Evolutionary conservation across 257 asterid genomes (phyloP), one percentile per base, ranked within the genome.

Genomic region (Ligustrum vulgare): DNA sequence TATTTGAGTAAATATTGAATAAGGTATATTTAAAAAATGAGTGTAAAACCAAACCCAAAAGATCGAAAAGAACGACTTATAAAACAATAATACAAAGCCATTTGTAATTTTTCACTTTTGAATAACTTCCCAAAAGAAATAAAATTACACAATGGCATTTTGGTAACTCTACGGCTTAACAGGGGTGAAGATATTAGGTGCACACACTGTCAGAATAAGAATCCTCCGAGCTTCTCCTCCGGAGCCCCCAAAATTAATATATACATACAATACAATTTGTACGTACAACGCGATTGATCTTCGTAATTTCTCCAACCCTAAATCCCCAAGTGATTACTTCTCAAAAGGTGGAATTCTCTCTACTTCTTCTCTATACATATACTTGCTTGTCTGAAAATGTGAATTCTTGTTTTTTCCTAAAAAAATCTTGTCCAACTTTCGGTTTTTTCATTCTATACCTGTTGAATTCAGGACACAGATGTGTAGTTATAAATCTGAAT

Each of bases 291-390:
- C 36, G 71, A 74, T 74, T 82, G 82, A 76, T 72, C 75, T 75
- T 72, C 74, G 66, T 58, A 65, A 67, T 70, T 31, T 65, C 78
- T 36, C 67, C 12, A 31, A 43, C 35, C 39, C 62, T 74, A 39
- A 43, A 43, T 12, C 62, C 33, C 20, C 33, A 8, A 13, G 73
- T 51, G 78, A 71, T 73, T 47, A 25, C 78, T 67, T 1, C 12
- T 76, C 70, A 13, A 76, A 69, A 39, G 74, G 85, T 80, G 82
- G 79, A 82, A 54, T 67, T 32, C 60, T 56, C 69, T 58, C 36
- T n/a, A 34, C 37, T 31, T 62, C 69, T 47, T 74, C 41, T 20
- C 56, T 32, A 13, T 56, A 10, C 66, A 47, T 49, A 31, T 1
- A 39, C 20, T 8, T 11, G 23, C 9, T 51, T 16, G 3, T 22